Percentiles rank a stretch among this genome's conserved stretches.
phyloP scores from a whole-genome alignment of 768 basidiomycete genomes.

The Rickenella mellea region DNA sequence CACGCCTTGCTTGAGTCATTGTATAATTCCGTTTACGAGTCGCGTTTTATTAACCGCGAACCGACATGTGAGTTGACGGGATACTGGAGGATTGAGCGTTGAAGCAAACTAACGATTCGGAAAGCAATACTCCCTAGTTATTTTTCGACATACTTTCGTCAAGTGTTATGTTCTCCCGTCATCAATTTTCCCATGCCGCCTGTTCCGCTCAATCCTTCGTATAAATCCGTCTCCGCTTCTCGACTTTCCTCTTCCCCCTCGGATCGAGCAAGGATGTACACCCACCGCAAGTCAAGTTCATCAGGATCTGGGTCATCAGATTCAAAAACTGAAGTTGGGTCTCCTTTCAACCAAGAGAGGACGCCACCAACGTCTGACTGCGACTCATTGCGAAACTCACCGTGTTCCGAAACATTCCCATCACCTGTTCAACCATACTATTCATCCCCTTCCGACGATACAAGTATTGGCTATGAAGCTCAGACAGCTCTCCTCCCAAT shows the following conservation, averaged over 20 bases:
- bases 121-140: constrained; percentile 59
- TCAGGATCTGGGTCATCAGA: neutral
- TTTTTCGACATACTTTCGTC: constrained; percentile 63
- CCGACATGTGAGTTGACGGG: constrained; percentile 44
- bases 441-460: neutral
- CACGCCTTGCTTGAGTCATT: constrained; percentile 63
- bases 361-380: neutral
- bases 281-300: neutral
- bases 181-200: constrained; percentile 63
- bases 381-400: neutral
- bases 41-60: constrained; percentile 60
- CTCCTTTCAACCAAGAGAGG: neutral
- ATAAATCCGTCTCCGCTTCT: neutral
- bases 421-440: neutral
- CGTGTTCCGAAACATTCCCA: neutral
- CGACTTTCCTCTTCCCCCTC: neutral
- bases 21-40: constrained; percentile 56
- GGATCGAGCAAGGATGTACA: neutral
- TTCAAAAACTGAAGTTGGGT: neutral
- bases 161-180: constrained; percentile 51
- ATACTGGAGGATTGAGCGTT: too few relatives aligned
- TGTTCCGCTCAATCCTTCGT: constrained; percentile 43
- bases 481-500: constrained; percentile 1
- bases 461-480: neutral
- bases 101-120: neutral